Evolutionary conservation across 2,329 filamentous ascomycete genomes (phyloP).

Genomic region (Helotiales sp.): DNA sequence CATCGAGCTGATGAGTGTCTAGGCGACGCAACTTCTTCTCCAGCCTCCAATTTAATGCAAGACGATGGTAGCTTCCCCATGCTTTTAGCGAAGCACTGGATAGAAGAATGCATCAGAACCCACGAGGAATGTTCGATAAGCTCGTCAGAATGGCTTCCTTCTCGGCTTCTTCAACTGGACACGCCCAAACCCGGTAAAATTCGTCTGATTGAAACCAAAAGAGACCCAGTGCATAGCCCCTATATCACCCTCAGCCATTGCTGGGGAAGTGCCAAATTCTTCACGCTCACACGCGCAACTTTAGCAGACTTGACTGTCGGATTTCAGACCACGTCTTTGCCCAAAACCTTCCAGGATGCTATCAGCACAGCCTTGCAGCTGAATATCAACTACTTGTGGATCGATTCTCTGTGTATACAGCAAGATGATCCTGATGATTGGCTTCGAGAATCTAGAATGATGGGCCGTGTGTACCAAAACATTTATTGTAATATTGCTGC

Average conservation of each 20-base stretch:
- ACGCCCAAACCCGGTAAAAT: not conserved
- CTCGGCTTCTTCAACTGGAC: not conserved
- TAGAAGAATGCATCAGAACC: not conserved
- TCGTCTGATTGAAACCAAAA: not conserved
- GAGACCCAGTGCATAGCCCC: not conserved
- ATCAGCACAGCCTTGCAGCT: not conserved
- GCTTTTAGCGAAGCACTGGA: not conserved
- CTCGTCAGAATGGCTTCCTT: not conserved
- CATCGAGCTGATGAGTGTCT: too few species aligned
- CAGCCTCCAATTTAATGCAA: too few species aligned
- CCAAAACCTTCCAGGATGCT: not conserved
- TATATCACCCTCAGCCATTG: slow-evolving; percentile 5
- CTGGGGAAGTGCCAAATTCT: not conserved
- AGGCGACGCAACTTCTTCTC: too few species aligned
- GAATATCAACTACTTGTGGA: slow-evolving; percentile 6
- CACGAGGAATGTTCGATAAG: not conserved
- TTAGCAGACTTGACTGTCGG: not conserved
- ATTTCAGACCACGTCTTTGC: not conserved
- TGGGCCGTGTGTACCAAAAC: slow-evolving; percentile 9
- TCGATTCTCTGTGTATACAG: slow-evolving; percentile 11
- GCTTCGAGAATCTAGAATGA: slow-evolving; percentile 2
- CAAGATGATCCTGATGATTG: slow-evolving; percentile 10
- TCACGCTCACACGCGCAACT: not conserved
- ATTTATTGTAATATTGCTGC: slow-evolving; percentile 10
- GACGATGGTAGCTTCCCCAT: too few species aligned